Conservation (phyloP, 345 rosid species). For the Fremontodendron californicum region DNA sequence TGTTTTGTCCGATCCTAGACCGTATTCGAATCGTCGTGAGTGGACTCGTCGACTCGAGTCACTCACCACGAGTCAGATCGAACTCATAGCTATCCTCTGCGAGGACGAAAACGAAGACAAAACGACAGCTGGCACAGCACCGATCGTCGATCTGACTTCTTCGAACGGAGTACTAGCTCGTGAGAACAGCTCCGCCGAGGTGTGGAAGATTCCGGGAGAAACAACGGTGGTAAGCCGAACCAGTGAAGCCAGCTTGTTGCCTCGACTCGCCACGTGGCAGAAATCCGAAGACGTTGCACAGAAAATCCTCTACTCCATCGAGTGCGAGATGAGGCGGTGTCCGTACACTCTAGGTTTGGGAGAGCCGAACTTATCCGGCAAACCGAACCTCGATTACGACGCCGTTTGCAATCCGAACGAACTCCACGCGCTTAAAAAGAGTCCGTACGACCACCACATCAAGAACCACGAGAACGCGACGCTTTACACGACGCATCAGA, state of each 20-base stretch:
- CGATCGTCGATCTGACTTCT: slow-evolving; percentile 40
- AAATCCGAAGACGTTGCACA: background rate
- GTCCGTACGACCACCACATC: slow-evolving; percentile 43
- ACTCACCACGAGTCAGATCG: slow-evolving; percentile 59
- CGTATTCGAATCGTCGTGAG: slow-evolving; percentile 1
- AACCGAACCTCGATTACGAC: slow-evolving; percentile 76
- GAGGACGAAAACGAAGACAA: slow-evolving; percentile 33
- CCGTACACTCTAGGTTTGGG: background rate
- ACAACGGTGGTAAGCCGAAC: slow-evolving; percentile 41
- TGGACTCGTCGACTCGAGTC: slow-evolving; percentile 62
- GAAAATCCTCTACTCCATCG: slow-evolving; percentile 1
- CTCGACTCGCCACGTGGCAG: slow-evolving; percentile 32
- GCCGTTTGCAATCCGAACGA: slow-evolving; percentile 64
- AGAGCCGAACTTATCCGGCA: slow-evolving; percentile 64
- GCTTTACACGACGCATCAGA: background rate
- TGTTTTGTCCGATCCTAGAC: slow-evolving; percentile 1
- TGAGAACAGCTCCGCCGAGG: slow-evolving; percentile 52
- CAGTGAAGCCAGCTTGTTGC: slow-evolving; percentile 72
- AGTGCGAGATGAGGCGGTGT: background rate
- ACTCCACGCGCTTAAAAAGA: slow-evolving; percentile 46
- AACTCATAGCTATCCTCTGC: slow-evolving; percentile 33
- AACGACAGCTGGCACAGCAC: slow-evolving; percentile 31
- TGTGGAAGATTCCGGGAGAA: slow-evolving; percentile 50
- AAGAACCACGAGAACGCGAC: slow-evolving; percentile 59
- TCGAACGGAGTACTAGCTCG: slow-evolving; percentile 41